Evolutionary conservation across 2,329 filamentous ascomycete species (phyloP).

Genomic region (Colletotrichum agaves): DNA sequence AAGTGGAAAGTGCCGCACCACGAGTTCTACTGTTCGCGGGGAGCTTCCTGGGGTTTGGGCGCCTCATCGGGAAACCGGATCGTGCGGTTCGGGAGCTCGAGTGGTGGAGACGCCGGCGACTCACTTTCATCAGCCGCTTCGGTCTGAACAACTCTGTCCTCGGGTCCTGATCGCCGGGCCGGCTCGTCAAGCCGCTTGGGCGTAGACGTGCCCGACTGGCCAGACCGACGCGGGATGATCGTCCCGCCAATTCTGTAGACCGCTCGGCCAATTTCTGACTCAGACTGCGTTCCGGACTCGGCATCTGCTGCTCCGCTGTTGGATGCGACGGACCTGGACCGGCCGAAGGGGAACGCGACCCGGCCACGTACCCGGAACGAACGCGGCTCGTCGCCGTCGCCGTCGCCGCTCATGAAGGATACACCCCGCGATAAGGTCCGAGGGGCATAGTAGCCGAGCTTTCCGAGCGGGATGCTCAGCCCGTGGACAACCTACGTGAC

Average conservation of each 20-base stretch:
- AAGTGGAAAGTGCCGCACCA: constrained; percentile 10
- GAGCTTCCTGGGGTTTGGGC: constrained; percentile 13
- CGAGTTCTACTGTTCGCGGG: constrained; percentile 9
- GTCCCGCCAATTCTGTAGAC: constrained; percentile 56
- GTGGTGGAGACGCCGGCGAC: constrained; percentile 42
- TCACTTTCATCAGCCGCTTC: constrained; percentile 41
- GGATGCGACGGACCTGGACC: constrained; percentile 27
- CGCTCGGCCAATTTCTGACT: constrained; percentile 32
- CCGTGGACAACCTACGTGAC: constrained; percentile 76
- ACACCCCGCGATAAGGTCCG: constrained; percentile 62
- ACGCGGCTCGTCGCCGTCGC: constrained; percentile 36
- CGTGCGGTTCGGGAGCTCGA: constrained; percentile 45
- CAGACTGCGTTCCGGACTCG: constrained; percentile 25
- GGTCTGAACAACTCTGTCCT: constrained; percentile 2
- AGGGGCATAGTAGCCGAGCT: constrained; percentile 71
- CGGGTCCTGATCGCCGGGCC: background rate
- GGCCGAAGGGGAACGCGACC: constrained; percentile 40
- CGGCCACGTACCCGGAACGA: constrained; percentile 47
- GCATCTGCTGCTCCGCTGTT: background rate
- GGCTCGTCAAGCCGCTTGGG: constrained; percentile 14
- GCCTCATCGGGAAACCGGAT: constrained; percentile 58
- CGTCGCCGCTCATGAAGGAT: constrained; percentile 38
- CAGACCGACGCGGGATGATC: constrained; percentile 43
- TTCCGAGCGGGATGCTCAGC: constrained; percentile 81
- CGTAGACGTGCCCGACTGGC: constrained; percentile 5